A percentile compares a stretch with the other conserved stretches of the same genome.
Evolutionary conservation across 2,329 filamentous ascomycete species (phyloP).

Genomic region (Delphinella strobiligena): DNA sequence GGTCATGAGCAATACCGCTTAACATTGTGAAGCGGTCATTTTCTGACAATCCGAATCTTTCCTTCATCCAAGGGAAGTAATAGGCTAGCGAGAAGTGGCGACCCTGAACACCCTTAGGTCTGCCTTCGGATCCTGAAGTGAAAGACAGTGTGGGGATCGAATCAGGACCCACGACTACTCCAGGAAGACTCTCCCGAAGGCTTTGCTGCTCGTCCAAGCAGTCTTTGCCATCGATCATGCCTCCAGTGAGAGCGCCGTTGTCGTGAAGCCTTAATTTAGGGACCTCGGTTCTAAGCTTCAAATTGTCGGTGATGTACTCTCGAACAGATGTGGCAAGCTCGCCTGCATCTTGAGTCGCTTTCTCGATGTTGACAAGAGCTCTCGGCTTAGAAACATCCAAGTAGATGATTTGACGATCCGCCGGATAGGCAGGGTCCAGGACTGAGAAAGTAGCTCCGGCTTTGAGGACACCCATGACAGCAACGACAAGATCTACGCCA

Average conservation of each 20-base stretch:
- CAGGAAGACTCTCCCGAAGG: constrained; percentile 47
- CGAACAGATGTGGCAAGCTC: constrained; percentile 47
- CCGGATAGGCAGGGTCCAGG: constrained; percentile 73
- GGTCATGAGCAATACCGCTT: constrained; percentile 67
- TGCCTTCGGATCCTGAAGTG: constrained; percentile 56
- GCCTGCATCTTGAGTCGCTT: constrained; percentile 58
- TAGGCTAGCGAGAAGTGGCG: constrained; percentile 75
- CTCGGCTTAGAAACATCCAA: constrained; percentile 67
- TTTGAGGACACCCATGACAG: constrained; percentile 62
- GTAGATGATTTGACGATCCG: constrained; percentile 69
- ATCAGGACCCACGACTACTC: constrained; percentile 75
- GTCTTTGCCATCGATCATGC: constrained; percentile 50
- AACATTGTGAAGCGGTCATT: constrained; percentile 72
- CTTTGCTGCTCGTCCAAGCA: constrained; percentile 45
- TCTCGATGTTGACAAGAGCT: constrained; percentile 60
- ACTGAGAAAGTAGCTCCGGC: constrained; percentile 50
- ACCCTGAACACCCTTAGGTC: constrained; percentile 77
- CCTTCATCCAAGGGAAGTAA: constrained; percentile 90
- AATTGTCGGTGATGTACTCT: constrained; percentile 59
- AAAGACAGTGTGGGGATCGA: constrained; percentile 59
- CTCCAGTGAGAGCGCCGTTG: constrained; percentile 61
- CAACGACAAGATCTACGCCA: constrained; percentile 63
- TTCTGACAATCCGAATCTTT: constrained; percentile 62
- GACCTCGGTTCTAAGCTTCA: constrained; percentile 61
- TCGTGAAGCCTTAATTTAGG: constrained; percentile 61